Evolutionary conservation across 208 protist species (phyloP).

Genomic region (Acanthamoeba triangularis): DNA sequence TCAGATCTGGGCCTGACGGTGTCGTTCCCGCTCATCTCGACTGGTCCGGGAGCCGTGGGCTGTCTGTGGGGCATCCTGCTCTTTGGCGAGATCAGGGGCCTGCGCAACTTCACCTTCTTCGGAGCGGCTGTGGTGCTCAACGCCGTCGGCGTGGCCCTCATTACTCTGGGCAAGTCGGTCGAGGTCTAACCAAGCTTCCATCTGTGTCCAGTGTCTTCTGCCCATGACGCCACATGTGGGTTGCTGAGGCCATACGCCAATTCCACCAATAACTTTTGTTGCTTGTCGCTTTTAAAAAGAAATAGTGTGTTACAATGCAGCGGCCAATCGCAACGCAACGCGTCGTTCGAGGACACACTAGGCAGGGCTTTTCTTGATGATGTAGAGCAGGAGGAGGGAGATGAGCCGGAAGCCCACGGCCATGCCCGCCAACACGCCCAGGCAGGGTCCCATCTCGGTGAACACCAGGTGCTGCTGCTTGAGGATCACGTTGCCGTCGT

Average conservation of each 20-base stretch:
- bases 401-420: conserved; percentile 1
- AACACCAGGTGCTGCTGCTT: conserved; percentile 14
- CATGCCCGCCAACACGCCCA: neutral
- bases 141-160: conserved; percentile 58
- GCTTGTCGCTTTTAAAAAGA: too few relatives aligned
- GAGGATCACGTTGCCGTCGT: conserved; percentile 24
- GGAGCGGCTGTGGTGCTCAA: conserved; percentile 32
- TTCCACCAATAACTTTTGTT: too few relatives aligned
- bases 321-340: too few relatives aligned
- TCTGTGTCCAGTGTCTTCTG: too few relatives aligned
- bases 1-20: conserved; percentile 66
- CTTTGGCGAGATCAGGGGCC: conserved; percentile 68
- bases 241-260: too few relatives aligned
- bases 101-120: conserved; percentile 67
- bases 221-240: too few relatives aligned
- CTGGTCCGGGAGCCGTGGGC: conserved; percentile 70
- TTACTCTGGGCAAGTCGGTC: conserved; percentile 51
- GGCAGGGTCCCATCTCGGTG: neutral
- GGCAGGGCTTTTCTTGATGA: conserved; percentile 13
- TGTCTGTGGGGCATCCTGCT: conserved; percentile 71
- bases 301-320: too few relatives aligned
- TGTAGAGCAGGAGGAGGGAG: conserved; percentile 22
- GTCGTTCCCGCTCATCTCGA: conserved; percentile 73
- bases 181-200: neutral
- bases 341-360: too few relatives aligned